Percentiles rank a stretch among this genome's conserved stretches.
Conservation (phyloP, 345 rosid species). For the Salix suchowensis region DNA sequence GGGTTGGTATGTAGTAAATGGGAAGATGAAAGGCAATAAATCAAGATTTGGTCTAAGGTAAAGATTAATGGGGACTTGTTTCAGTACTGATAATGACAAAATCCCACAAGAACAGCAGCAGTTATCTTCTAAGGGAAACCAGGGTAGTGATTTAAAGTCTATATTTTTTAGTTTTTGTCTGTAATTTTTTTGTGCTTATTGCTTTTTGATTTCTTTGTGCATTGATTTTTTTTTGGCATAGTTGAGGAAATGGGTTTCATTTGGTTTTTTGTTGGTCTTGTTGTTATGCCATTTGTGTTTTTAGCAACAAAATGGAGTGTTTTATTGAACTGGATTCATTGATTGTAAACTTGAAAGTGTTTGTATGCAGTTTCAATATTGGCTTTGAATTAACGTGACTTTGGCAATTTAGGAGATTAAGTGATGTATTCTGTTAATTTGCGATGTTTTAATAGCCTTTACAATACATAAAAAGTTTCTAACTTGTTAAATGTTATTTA, state of each 20-base stretch:
- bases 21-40: slow-evolving; percentile 17
- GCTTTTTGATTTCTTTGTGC: neutral
- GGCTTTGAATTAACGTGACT: neutral
- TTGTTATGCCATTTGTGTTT: neutral
- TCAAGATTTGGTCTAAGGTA: slow-evolving; percentile 3
- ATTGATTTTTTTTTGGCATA: neutral
- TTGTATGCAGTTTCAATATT: neutral
- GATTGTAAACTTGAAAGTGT: neutral
- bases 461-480: neutral
- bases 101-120: slow-evolving; percentile 1
- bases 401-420: neutral
- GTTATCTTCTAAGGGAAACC: neutral
- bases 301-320: neutral
- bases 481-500: neutral
- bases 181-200: neutral
- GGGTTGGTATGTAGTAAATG: neutral
- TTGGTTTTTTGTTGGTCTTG: neutral
- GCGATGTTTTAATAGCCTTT: neutral
- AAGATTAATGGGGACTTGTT: slow-evolving; percentile 48
- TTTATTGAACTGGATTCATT: neutral
- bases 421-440: neutral
- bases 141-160: neutral
- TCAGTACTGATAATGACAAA: slow-evolving; percentile 25
- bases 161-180: neutral
- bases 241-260: neutral